phyloP scores from a whole-genome alignment of 805 yeast genomes.

The Candida coquimbonensis region DNA sequence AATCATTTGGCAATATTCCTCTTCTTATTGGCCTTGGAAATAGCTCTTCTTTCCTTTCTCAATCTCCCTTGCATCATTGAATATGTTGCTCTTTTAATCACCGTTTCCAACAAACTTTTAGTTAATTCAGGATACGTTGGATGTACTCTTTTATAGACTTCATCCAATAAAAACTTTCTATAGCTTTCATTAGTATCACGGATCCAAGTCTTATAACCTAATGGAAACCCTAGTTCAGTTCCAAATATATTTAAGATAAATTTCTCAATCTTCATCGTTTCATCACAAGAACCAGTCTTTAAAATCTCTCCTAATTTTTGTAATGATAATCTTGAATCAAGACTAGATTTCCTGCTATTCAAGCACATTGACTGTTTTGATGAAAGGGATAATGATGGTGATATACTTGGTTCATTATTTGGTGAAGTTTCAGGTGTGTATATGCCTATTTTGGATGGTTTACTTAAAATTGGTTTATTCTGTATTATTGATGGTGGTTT shows the following conservation, averaged over 20 bases:
- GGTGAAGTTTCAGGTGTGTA: conserved; percentile 2
- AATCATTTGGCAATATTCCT: background rate
- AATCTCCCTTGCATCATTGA: conserved; percentile 72
- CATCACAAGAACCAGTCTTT: conserved; percentile 39
- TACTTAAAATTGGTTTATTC: no score
- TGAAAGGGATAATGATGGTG: background rate
- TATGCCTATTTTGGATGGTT: no score
- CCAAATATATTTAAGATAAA: conserved; percentile 46
- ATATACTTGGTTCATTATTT: background rate
- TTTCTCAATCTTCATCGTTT: conserved; percentile 50
- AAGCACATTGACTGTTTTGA: background rate
- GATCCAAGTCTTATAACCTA: conserved; percentile 81
- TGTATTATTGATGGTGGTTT: no score
- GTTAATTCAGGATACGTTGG: conserved; percentile 17
- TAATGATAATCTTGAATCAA: conserved; percentile 53
- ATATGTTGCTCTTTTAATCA: conserved; percentile 77
- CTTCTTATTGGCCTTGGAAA: conserved; percentile 22
- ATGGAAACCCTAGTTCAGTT: conserved; percentile 55
- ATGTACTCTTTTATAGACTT: conserved; percentile 33
- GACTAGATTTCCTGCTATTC: conserved; percentile 3
- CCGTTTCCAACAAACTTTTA: conserved; percentile 49
- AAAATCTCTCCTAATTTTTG: conserved; percentile 48
- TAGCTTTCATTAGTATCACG: conserved; percentile 59
- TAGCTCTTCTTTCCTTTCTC: conserved; percentile 57
- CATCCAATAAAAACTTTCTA: conserved; percentile 41